Conservation (phyloP, 2,329 filamentous ascomycete species). For the Arthrinium puccinioides region DNA sequence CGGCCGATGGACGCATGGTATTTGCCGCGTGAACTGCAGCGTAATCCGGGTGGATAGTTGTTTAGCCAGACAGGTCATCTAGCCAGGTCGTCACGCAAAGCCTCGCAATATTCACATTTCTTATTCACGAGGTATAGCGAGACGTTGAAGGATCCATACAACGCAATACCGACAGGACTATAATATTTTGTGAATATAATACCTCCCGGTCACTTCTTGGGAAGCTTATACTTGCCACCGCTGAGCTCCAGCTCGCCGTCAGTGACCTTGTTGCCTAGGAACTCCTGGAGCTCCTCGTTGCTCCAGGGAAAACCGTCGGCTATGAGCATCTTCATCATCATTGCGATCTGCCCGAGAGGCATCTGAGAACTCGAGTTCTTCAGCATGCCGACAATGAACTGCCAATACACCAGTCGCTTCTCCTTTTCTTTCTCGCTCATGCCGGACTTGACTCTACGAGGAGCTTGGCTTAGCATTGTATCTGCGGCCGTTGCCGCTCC, state of each 20-base stretch:
- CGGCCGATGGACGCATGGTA: no score
- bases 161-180: no score
- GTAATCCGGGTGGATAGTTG: no score
- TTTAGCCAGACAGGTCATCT: no score
- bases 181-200: no score
- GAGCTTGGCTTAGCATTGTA: slow-evolving; percentile 25
- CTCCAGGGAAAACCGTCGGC: slow-evolving; percentile 84
- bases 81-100: no score
- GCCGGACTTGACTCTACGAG: slow-evolving; percentile 38
- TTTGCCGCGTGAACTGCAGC: no score
- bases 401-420: slow-evolving; percentile 66
- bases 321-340: slow-evolving; percentile 93
- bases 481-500: slow-evolving; percentile 13
- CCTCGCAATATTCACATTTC: no score
- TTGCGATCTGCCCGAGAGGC: slow-evolving; percentile 72
- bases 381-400: slow-evolving; percentile 91
- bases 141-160: no score
- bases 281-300: slow-evolving; percentile 78
- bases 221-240: slow-evolving; percentile 63
- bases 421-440: slow-evolving; percentile 59
- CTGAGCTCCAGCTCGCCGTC: slow-evolving; percentile 61
- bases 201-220: slow-evolving; percentile 40
- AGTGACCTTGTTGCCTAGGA: slow-evolving; percentile 71
- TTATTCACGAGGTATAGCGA: no score
- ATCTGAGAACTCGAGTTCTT: slow-evolving; percentile 80